Base-by-base conservation (phyloP, 306 rosid genomes). In the Aeschynomene evenia region DNA sequence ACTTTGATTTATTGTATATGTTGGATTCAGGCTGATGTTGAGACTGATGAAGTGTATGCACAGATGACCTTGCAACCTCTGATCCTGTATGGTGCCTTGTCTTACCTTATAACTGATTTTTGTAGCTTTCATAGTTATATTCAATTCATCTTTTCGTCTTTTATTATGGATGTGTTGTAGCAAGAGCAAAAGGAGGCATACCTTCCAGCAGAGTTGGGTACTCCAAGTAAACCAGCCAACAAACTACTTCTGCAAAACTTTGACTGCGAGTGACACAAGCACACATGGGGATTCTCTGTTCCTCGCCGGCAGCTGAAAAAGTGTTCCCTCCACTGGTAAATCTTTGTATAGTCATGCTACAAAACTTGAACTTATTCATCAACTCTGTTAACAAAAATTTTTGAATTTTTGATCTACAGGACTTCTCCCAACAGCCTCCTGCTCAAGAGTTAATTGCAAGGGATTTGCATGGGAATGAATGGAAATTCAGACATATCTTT, bases 301-400 rank as follows among this genome's bases (percentile, higher is more conserved):
- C 99, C 99, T 80, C 99, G 99, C 53, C 89, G 99, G 99, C 99
- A 0, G 99, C 99, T 57, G 99, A 94, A 56, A 94, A 94, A 91
- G 99, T 94, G 75, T 94, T 94, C 77, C 99, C 99, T 65, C 92
- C 99, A 2, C 66, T 94, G 96, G 99, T 94, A 82, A 70, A 45
- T 29, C 65, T 81, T 72, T 22, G 9, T 63, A 21, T 4, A 59
- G 21, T 29, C 63, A n/a, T 70, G 42, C 70, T 34, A 14, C 48
- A 14, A 6, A 39, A 24, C 4, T 26, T 11, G 2, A 29, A 29
- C 6, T 26, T 60, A 20, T 40, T 63, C 18, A 15, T 24, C 48
- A 10, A 60, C 49, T 66, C 7, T 45, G 15, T n/a, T 12, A 36
- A 9, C 23, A n/a, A 60, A 55, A 62, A 15, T 63, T 14, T 26